phyloP scores from a whole-genome alignment of 805 yeast genomes.

The Candida boidinii region DNA sequence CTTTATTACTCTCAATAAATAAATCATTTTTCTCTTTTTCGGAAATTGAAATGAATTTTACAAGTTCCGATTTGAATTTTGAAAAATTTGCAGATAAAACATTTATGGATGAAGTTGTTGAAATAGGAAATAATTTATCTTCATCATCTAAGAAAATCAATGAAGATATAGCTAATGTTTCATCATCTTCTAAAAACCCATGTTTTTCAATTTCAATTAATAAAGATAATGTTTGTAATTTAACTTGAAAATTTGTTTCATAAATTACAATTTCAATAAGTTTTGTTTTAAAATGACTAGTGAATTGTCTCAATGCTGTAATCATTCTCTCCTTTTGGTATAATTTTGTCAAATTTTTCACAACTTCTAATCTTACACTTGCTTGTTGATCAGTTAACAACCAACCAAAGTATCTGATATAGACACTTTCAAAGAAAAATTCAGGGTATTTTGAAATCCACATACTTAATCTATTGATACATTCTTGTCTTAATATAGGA shows the following conservation, averaged over 20 bases:
- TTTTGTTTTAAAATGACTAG: slow-evolving; percentile 62
- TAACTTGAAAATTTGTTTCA: slow-evolving; percentile 50
- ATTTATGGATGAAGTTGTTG: neutral
- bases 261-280: slow-evolving; percentile 52
- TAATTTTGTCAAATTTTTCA: slow-evolving; percentile 43
- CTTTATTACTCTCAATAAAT: slow-evolving; percentile 25
- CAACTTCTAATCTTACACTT: slow-evolving; percentile 55
- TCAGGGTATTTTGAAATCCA: slow-evolving; percentile 74
- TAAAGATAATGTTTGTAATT: slow-evolving; percentile 40
- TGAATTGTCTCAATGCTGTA: slow-evolving; percentile 69
- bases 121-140: slow-evolving; percentile 15
- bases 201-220: slow-evolving; percentile 45
- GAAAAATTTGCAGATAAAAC: slow-evolving; percentile 1
- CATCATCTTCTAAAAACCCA: slow-evolving; percentile 59
- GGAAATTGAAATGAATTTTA: slow-evolving; percentile 42
- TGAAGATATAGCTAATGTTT: slow-evolving; percentile 34
- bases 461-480: slow-evolving; percentile 51
- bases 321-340: slow-evolving; percentile 35
- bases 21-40: slow-evolving; percentile 32
- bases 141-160: slow-evolving; percentile 26
- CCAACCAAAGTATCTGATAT: slow-evolving; percentile 78
- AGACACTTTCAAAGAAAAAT: slow-evolving; percentile 57
- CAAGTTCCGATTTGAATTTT: slow-evolving; percentile 36
- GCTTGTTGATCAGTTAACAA: slow-evolving; percentile 62
- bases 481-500: slow-evolving; percentile 59